These are phyloP conservation scores for Heliocybe sulcata DNA, from an alignment of 1,284 basidiomycete genomes.

Conservation along the genomic window DNA sequence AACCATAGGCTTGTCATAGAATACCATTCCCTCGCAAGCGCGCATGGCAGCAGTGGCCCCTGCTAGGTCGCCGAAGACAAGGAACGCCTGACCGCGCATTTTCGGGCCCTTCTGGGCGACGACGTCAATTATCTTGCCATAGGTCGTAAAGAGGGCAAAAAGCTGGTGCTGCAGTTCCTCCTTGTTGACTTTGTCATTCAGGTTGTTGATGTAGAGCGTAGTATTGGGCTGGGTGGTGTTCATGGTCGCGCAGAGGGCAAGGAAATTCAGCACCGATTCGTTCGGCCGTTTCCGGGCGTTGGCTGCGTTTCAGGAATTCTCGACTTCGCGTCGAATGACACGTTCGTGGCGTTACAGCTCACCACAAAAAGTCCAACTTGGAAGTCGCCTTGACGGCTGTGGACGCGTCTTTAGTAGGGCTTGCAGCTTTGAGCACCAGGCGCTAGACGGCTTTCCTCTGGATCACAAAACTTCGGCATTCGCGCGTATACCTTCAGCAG, in stretches of 20 bases:
- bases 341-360: conserved; percentile 1
- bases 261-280: not conserved
- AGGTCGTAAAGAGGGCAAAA: conserved; percentile 86
- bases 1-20: conserved; percentile 90
- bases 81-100: conserved; percentile 94
- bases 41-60: conserved; percentile 88
- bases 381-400: not conserved
- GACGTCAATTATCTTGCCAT: conserved; percentile 91
- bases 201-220: conserved; percentile 91
- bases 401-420: not conserved
- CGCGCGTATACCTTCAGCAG: not conserved
- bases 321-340: not conserved
- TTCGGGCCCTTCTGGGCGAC: conserved; percentile 84
- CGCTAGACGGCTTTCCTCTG: not conserved
- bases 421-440: not conserved
- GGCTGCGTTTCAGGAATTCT: not conserved
- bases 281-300: not conserved
- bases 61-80: conserved; percentile 89
- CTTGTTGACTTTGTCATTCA: conserved; percentile 93
- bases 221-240: conserved; percentile 68
- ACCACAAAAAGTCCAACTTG: not conserved
- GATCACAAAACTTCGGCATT: not conserved
- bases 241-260: conserved; percentile 8
- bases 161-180: conserved; percentile 83
- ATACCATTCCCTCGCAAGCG: conserved; percentile 84